Base-by-base conservation (phyloP, 2,329 filamentous ascomycete species). In the Penicillium sp. region DNA sequence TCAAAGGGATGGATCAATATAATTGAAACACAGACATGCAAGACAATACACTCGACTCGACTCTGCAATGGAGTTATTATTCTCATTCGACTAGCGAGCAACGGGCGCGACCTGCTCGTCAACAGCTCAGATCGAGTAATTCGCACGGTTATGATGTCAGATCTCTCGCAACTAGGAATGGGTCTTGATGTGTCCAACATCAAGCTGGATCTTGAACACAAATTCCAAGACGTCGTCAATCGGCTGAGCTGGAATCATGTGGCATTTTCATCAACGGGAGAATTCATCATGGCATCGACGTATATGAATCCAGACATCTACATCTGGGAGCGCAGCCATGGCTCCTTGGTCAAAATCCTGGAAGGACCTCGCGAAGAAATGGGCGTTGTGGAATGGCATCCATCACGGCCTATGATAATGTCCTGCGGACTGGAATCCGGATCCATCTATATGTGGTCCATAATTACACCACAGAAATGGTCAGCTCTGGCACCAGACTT, bases 241-340 rank as follows among this genome's bases (percentile, higher is more conserved):
- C 86, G 89, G 46, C 77, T 97, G 12, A 91, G 89, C 6, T 99
- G 94, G 94, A 99, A 97, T 68, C 91, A 97, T 68, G 92, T 96
- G 58, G 91, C 92, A 0, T 97, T 99, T 71, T 96, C 91, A 67
- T 88, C 90, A 1, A 94, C 90, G 0, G 92, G 91, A 52, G 94
- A 99, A 73, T 97, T 97, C 69, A 91, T 99, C 42, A 91, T 91
- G 23, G 94, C 95, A 0, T 96, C 91, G 24, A 97, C 94, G 1
- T 96, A 91, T 72, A 97, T 97, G 80, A 99, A 99, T 68, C 92
- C 97, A 66, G 93, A 99, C 73, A 89, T 99, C 61, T 97, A 97
- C 74, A 92, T 97, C 26, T 97, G 93, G 94, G 94, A 99, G 75
- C 86, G 94, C 55, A 89, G 88, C 56, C 91, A 95, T 66, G 94